Evolutionary conservation across 495 filamentous ascomycete genomes (phyloP), one percentile per base, ranked within the genome.

Genomic region (Staphylotrichum tortipilum): DNA sequence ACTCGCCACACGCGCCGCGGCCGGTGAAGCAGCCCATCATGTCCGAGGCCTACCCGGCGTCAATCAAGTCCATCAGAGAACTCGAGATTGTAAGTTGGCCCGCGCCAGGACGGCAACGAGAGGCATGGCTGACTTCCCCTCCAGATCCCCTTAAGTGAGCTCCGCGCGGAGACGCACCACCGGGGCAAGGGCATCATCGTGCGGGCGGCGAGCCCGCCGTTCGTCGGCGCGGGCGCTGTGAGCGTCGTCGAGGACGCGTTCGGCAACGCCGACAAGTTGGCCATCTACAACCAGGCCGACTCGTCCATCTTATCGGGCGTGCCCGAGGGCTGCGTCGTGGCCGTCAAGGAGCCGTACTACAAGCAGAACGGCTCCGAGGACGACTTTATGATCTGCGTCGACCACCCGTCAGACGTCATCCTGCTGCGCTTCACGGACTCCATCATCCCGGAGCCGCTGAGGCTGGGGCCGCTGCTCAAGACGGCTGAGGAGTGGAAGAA

Each of bases 311-410:
- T 66, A 11, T 65, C 63, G 1, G 56, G 36, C 1, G 52, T 58
- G 5, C 54, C 53, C 5, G 52, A 67, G 23, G 68, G 69, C 0
- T 63, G 52, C 3, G 61, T 77, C 7, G 44, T 75, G 0, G 49
- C 71, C 7, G 57, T 79, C 52, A 79, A 78, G 54, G 77, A 79
- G 54, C 76, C 77, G 10, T 79, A 74, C 48, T 65, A 73, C 52
- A 72, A 72, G 38, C 45, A 65, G 2, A 72, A 62, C 57, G 65
- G 61, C 18, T 30, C 46, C 1, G 58, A 70, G 35, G 66, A 68
- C 8, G 61, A 64, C 28, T 72, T 66, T 60, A 66, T 67, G 12
- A 59, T 79, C n/a, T 67, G 74, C 23, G 71, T 80, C 3, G 77
- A 80, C 48, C 77, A 81, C 58, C 55, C 72, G 14, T 72, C 67